Conservation (phyloP, 805 yeast species). For the Pichia deserticola region DNA sequence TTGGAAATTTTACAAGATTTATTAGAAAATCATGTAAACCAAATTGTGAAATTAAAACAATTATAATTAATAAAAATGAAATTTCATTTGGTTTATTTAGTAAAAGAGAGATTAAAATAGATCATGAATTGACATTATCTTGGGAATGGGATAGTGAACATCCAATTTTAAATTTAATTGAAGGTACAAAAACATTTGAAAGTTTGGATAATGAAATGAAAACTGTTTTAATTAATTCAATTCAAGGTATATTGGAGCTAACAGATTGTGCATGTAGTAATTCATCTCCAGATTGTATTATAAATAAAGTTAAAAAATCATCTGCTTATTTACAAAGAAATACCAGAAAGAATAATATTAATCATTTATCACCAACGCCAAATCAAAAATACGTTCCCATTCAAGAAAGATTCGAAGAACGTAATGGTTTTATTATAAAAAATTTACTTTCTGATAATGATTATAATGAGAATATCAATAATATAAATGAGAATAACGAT, state of each 20-base stretch:
- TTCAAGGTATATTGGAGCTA: conserved; percentile 54
- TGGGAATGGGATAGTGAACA: conserved; percentile 89
- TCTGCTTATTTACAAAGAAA: conserved; percentile 54
- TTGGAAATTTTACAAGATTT: conserved; percentile 72
- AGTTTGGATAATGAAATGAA: conserved; percentile 46
- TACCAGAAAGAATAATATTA: conserved; percentile 40
- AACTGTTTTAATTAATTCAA: conserved; percentile 48
- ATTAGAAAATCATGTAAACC: conserved; percentile 71
- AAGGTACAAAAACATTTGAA: conserved; percentile 42
- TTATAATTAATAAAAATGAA: conserved; percentile 31
- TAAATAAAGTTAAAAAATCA: conserved; percentile 54
- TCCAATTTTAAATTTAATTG: conserved; percentile 55
- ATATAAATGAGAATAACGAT: neutral
- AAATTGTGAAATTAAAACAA: conserved; percentile 57
- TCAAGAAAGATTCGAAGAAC: conserved; percentile 22
- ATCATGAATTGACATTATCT: conserved; percentile 66
- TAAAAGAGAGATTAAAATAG: conserved; percentile 45
- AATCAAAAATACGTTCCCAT: conserved; percentile 28
- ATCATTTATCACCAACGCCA: conserved; percentile 19
- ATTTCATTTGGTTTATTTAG: conserved; percentile 53
- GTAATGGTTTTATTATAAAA: conserved; percentile 18
- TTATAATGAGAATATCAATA: neutral
- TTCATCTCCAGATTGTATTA: conserved; percentile 43
- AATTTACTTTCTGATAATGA: neutral
- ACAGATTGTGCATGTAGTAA: conserved; percentile 56